These are phyloP conservation scores for Chlorokybus atmophyticus DNA, from an alignment of 139 green algal species.

Conservation along the genomic window DNA sequence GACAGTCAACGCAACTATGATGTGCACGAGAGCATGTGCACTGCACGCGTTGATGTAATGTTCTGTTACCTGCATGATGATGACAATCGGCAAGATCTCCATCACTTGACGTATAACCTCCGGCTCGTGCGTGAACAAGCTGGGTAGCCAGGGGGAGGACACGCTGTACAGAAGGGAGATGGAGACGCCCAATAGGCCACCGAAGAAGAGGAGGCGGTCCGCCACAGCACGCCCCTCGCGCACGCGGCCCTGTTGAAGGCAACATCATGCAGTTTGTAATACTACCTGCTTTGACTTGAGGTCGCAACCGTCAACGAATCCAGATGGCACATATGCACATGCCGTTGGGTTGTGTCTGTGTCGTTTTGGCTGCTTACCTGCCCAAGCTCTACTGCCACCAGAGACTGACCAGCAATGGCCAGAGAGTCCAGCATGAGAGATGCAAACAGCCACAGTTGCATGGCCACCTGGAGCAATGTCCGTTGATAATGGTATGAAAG, in stretches of 20 bases:
- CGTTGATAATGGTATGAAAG: neutral
- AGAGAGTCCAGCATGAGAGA: constrained; percentile 51
- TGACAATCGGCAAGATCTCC: neutral
- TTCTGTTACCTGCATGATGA: neutral
- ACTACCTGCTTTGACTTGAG: too few relatives aligned
- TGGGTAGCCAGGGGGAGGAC: neutral
- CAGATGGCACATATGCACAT: too few relatives aligned
- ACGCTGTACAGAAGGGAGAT: neutral
- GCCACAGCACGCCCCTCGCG: constrained; percentile 32
- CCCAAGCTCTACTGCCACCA: constrained; percentile 47
- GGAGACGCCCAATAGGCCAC: neutral
- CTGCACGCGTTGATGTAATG: too few relatives aligned
- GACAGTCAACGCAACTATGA: too few relatives aligned
- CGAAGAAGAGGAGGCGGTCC: constrained; percentile 44
- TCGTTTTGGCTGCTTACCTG: too few relatives aligned
- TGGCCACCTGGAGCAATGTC: constrained; percentile 23
- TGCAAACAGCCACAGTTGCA: constrained; percentile 59
- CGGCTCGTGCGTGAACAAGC: neutral
- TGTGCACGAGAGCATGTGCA: too few relatives aligned
- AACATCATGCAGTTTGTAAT: too few relatives aligned
- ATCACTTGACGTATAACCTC: neutral
- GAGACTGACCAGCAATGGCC: constrained; percentile 47
- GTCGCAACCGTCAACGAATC: too few relatives aligned
- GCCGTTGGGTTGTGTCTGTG: too few relatives aligned
- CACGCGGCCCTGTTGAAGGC: too few relatives aligned